phyloP scores from a whole-genome alignment of 345 rosid genomes.

The Ailanthus altissimus region DNA sequence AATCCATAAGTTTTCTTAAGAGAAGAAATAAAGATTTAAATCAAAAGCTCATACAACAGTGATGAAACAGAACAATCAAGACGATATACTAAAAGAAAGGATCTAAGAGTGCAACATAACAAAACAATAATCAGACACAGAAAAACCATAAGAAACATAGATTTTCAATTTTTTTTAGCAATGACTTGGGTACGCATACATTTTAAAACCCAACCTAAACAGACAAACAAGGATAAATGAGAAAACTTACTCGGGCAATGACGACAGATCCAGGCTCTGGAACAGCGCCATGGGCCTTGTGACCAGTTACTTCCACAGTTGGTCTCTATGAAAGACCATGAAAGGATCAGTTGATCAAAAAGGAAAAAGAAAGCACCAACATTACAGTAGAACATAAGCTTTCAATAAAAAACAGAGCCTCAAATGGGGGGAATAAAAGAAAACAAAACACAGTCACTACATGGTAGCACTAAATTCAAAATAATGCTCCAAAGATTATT shows the following conservation, averaged over 20 bases:
- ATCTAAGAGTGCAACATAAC: not conserved
- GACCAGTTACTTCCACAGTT: conserved; percentile 75
- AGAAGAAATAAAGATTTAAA: not conserved
- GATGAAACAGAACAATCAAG: not conserved
- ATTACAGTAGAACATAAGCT: not conserved
- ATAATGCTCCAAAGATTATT: not conserved
- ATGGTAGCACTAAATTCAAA: not conserved
- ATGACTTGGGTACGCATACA: not conserved
- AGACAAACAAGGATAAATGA: not conserved
- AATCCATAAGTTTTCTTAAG: not conserved
- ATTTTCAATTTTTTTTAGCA: not conserved
- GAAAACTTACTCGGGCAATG: conserved; percentile 64
- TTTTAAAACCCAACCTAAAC: not conserved
- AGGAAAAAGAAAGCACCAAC: not conserved
- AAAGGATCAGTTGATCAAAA: not conserved
- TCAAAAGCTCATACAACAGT: not conserved
- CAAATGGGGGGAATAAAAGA: not conserved
- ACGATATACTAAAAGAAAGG: not conserved
- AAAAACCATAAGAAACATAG: not conserved
- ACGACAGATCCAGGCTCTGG: conserved; percentile 87
- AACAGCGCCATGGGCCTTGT: conserved; percentile 78
- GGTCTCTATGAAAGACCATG: conserved; percentile 52
- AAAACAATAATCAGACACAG: not conserved
- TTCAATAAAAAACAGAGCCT: not conserved
- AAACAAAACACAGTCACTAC: not conserved